Base-by-base conservation (phyloP, 2,329 filamentous ascomycete species). In the Lachnellula occidentalis region DNA sequence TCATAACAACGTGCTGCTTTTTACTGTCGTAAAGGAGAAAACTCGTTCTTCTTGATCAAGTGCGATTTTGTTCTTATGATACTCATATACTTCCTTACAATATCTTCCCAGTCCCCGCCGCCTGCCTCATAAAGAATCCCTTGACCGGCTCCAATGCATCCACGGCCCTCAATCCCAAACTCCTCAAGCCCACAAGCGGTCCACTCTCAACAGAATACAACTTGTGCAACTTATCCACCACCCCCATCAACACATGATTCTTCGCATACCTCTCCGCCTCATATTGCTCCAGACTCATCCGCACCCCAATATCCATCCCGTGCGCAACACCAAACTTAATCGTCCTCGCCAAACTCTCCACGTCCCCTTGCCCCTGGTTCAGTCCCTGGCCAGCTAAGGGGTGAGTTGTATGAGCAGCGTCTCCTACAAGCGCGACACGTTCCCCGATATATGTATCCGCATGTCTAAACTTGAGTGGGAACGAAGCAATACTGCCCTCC, bases 321-420 rank as follows among this genome's bases (percentile, higher is more conserved):
- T 94, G 88, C 43, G 78, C 74, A 17, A 95, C 85, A 3, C 90
- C 88, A 61, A 86, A 86, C 57, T 85, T 83, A 49, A 99, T 87
- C 0, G 85, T 85, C 58, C 78, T 79, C 6, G 85, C 83, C 0
- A 99, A 80, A 51, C 87, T 87, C 64, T 90, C 85, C 0, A 94
- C 88, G 68, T 99, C 94, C 17, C 84, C 91, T 59, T 97, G 86
- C 1, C 94, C 94, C 65, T 95, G 88, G 68, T 99, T 99, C 14
- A 99, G 78, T 1, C 94, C 94, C 71, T 97, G 94, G 1, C 94
- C 94, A 1, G 90, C 94, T 4, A 99, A 84, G 0, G 94, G 94
- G 70, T 99, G 94, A 61, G 96, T 85, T 1, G 92, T 95, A 70
- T 99, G 94, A 7, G 94, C 94, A 1, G 94, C 94, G 62, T 99